Evolutionary conservation across 2,329 filamentous ascomycete species (phyloP), one percentile per base, ranked within the genome.

Genomic region (Lachnellula occidentalis): DNA sequence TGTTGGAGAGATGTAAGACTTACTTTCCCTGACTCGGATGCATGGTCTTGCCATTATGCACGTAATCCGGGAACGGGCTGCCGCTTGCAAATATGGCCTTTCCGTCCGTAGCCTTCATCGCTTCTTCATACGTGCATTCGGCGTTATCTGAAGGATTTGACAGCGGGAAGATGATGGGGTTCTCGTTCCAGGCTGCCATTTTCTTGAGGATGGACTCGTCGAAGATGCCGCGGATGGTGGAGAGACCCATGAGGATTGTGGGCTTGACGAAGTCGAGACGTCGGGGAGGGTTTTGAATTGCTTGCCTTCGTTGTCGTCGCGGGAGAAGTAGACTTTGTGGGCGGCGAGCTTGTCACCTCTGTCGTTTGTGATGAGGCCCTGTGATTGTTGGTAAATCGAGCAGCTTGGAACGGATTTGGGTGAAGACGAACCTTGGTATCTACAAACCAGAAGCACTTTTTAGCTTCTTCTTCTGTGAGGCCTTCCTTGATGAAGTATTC

Each of bases 91-190:
- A 85, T 4, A 95, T 77, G 0, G 83, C 89, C 58, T 81, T 82
- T 2, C 90, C 90, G 47, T 86, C 72, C 0, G 89, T 94, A 88
- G 89, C 94, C 3, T 81, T 71, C 53, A 87, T 82, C 15, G 95
- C 73, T 67, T 95, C 88, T 17, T 82, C 75, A 0, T 91, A 91
- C 9, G 85, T 81, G 4, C 90, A 91, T 69, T 95, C 90, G 66
- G 94, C 88, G 0, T 95, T 80, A 4, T 80, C 78, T 0, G 90
- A 95, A 0, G 90, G 91, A 69, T 95, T 95, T 4, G 87, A 92
- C 0, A 95, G 77, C 0, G 90, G 91, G 58, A 95, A 83, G 56
- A 90, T 78, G 54, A 89, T 82, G 11, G 90, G 90, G 0, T 84
- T 78, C 0, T 86, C 76, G 2, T 87, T 81, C 63, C 90, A 78